phyloP scores from a whole-genome alignment of 768 basidiomycete genomes.

The Pholiota conissans region DNA sequence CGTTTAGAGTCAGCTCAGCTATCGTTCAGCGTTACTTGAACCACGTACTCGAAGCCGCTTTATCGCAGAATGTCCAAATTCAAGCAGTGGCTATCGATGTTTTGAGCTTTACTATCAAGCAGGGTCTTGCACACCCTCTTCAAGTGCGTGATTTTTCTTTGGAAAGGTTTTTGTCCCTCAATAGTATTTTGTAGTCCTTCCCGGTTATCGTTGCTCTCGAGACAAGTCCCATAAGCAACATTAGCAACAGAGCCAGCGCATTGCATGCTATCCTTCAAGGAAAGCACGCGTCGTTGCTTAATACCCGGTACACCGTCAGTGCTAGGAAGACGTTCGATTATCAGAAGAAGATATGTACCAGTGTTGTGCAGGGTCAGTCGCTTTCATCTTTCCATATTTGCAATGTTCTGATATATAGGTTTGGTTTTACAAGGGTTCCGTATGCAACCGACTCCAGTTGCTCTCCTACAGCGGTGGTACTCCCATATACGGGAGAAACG shows the following conservation, averaged over 20 bases:
- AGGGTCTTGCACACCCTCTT: slow-evolving; percentile 93
- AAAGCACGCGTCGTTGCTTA: slow-evolving; percentile 89
- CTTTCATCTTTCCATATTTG: no score
- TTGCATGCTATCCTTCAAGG: slow-evolving; percentile 81
- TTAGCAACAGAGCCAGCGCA: slow-evolving; percentile 76
- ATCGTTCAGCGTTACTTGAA: slow-evolving; percentile 90
- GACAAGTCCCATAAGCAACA: slow-evolving; percentile 61
- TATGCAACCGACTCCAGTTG: slow-evolving; percentile 60
- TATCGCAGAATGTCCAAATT: slow-evolving; percentile 68
- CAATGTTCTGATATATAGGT: no score
- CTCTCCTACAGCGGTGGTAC: slow-evolving; percentile 90
- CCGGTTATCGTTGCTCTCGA: slow-evolving; percentile 93
- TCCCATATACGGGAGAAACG: slow-evolving; percentile 90
- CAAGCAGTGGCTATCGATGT: slow-evolving; percentile 89
- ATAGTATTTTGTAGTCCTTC: slow-evolving; percentile 58
- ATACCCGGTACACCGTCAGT: slow-evolving; percentile 79
- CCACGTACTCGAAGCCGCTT: slow-evolving; percentile 78
- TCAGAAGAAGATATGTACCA: slow-evolving; percentile 57
- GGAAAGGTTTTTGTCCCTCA: background rate
- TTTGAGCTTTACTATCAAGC: slow-evolving; percentile 88
- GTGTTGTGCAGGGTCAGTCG: slow-evolving; percentile 56
- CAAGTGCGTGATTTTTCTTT: slow-evolving; percentile 48
- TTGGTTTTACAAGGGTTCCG: no score
- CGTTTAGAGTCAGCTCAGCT: slow-evolving; percentile 85
- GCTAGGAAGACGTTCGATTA: slow-evolving; percentile 84